These are phyloP conservation scores for Hypoxylon sp. DNA, from an alignment of 2,329 filamentous ascomycete species.

Conservation along the genomic window DNA sequence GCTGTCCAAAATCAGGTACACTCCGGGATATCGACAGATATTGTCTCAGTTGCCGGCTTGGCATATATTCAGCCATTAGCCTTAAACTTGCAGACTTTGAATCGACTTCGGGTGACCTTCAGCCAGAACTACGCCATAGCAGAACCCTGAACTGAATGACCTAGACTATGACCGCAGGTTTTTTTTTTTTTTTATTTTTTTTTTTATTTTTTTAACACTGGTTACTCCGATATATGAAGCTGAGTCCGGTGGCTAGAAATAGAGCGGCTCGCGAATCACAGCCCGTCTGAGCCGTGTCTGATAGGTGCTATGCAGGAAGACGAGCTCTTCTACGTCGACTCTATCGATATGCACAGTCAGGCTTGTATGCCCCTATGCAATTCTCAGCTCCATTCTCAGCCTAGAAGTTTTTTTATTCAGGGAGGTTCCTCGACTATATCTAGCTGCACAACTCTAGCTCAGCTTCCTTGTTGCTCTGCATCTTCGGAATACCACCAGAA, in stretches of 20 bases:
- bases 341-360: conserved; percentile 6
- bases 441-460: background rate
- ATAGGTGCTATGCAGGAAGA: conserved; percentile 16
- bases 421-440: background rate
- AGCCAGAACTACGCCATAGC: conserved; percentile 9
- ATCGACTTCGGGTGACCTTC: conserved; percentile 17
- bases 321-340: conserved; percentile 15
- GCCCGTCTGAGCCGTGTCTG: background rate
- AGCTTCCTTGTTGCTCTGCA: background rate
- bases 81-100: conserved; percentile 15
- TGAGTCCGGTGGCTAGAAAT: conserved; percentile 11
- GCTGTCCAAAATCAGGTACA: conserved; percentile 19
- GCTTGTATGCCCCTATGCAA: background rate
- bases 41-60: conserved; percentile 34
- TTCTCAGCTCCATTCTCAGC: background rate
- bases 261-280: conserved; percentile 1
- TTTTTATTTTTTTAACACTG: conserved; percentile 11
- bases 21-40: conserved; percentile 17
- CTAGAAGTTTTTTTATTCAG: background rate
- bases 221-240: conserved; percentile 20
- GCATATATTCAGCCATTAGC: conserved; percentile 23
- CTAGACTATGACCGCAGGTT: conserved; percentile 13
- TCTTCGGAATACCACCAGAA: background rate
- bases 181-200: too few species aligned
- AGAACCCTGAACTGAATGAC: conserved; percentile 12